Conservation (phyloP, 176 grass and related monocot species). For the Guadua angustifolia region DNA sequence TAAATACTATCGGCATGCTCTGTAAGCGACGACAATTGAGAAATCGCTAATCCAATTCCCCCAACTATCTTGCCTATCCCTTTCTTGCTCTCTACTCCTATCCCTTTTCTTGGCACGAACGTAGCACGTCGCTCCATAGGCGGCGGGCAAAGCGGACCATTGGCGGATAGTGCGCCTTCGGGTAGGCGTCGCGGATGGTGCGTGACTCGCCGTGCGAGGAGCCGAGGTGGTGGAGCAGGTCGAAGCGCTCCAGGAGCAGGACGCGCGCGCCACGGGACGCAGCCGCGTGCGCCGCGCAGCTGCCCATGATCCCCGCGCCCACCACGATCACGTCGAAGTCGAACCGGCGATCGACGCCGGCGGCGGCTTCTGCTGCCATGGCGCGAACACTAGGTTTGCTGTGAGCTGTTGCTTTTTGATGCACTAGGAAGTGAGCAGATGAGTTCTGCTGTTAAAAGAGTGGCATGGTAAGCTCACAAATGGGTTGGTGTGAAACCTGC, state of each 20-base stretch:
- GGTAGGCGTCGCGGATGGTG: constrained; percentile 77
- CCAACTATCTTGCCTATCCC: no score
- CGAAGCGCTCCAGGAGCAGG: constrained; percentile 80
- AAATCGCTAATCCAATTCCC: no score
- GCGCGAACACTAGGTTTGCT: neutral
- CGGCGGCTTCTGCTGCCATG: constrained; percentile 14
- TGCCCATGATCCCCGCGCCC: constrained; percentile 93
- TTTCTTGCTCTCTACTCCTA: no score
- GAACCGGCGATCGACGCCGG: neutral
- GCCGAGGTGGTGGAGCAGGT: constrained; percentile 70
- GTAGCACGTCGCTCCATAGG: constrained; percentile 52
- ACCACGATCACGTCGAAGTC: constrained; percentile 66
- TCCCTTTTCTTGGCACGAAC: no score
- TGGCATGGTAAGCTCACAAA: neutral
- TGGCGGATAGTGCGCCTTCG: constrained; percentile 57
- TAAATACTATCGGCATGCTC: no score
- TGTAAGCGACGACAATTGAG: no score
- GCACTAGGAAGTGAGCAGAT: neutral
- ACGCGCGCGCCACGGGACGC: constrained; percentile 49
- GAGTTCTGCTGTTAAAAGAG: neutral
- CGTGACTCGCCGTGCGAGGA: constrained; percentile 84
- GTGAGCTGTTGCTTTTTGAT: neutral
- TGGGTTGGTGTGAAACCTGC: no score
- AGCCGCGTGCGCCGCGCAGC: constrained; percentile 77
- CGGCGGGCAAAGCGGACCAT: constrained; percentile 57